These are phyloP conservation scores for Quercus phellos DNA, from an alignment of 331 rosid species.

Conservation along the genomic window DNA sequence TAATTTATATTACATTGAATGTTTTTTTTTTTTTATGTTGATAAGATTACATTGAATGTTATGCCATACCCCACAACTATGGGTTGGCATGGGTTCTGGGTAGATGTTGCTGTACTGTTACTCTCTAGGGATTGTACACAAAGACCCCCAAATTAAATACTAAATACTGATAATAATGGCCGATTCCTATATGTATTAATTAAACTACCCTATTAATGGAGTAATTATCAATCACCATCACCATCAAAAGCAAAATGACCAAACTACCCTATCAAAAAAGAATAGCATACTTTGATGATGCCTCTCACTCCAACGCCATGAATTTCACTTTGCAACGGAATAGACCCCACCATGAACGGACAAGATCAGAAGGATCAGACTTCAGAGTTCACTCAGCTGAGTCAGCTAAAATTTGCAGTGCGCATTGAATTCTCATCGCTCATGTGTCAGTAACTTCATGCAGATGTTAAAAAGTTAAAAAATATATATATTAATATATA, in stretches of 20 bases:
- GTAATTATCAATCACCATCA: neutral
- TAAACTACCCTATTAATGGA: neutral
- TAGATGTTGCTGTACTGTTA: too few relatives aligned
- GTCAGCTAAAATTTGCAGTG: constrained; percentile 26
- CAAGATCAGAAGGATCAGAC: constrained; percentile 34
- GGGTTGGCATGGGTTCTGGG: neutral
- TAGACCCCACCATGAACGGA: constrained; percentile 55
- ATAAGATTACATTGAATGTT: too few relatives aligned
- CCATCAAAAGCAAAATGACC: constrained; percentile 11
- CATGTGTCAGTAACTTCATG: constrained; percentile 31
- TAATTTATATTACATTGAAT: too few relatives aligned
- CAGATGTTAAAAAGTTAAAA: constrained; percentile 13
- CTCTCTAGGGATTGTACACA: too few relatives aligned
- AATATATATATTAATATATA: neutral
- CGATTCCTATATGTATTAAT: neutral
- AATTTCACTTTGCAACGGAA: constrained; percentile 24
- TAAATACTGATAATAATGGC: neutral
- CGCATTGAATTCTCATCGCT: constrained; percentile 17
- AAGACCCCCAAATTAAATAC: neutral
- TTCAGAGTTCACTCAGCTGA: constrained; percentile 27
- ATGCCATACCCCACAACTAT: neutral
- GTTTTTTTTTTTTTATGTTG: too few relatives aligned
- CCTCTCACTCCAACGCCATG: constrained; percentile 7
- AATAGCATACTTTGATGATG: constrained; percentile 17
- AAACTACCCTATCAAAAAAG: constrained; percentile 18